Evolutionary conservation across 2,329 filamentous ascomycete species (phyloP).

Genomic region (Colletotrichum sojae): DNA sequence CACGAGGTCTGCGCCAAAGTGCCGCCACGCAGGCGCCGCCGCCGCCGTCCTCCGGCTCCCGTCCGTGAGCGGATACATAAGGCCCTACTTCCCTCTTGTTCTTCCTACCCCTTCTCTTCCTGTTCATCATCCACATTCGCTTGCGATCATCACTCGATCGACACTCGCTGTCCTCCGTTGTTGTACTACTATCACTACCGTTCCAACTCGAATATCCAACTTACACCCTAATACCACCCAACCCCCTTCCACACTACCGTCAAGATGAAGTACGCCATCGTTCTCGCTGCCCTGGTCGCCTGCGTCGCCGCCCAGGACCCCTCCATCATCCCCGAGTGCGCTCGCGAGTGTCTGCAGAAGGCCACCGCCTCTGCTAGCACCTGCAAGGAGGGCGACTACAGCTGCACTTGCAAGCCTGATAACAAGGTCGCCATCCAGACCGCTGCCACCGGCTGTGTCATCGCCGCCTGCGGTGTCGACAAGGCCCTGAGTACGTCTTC

Average conservation of each 20-base stretch:
- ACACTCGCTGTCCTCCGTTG: constrained; percentile 20
- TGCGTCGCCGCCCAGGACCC: constrained; percentile 50
- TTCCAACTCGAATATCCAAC: neutral
- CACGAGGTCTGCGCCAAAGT: constrained; percentile 1
- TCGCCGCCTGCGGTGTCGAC: constrained; percentile 53
- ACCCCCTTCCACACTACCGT: constrained; percentile 23
- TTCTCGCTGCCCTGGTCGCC: constrained; percentile 50
- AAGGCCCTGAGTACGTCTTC: constrained; percentile 55
- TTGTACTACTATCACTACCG: constrained; percentile 28
- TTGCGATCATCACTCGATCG: neutral
- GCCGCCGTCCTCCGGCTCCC: neutral
- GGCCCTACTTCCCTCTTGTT: constrained; percentile 24
- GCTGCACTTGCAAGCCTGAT: constrained; percentile 51
- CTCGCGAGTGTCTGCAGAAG: constrained; percentile 53
- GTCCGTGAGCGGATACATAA: constrained; percentile 31
- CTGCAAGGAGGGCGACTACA: constrained; percentile 51
- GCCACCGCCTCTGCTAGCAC: constrained; percentile 49
- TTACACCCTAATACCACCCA: constrained; percentile 19
- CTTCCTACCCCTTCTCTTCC: neutral
- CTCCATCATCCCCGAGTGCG: constrained; percentile 51
- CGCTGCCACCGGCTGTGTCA: constrained; percentile 53
- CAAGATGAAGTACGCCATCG: constrained; percentile 44
- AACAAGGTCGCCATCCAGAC: constrained; percentile 51
- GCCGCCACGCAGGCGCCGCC: neutral
- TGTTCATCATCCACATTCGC: constrained; percentile 14